These are phyloP conservation scores for Magnolia kwangsiensis DNA, from an alignment of 164 flowering plant genomes.

Conservation along the genomic window DNA sequence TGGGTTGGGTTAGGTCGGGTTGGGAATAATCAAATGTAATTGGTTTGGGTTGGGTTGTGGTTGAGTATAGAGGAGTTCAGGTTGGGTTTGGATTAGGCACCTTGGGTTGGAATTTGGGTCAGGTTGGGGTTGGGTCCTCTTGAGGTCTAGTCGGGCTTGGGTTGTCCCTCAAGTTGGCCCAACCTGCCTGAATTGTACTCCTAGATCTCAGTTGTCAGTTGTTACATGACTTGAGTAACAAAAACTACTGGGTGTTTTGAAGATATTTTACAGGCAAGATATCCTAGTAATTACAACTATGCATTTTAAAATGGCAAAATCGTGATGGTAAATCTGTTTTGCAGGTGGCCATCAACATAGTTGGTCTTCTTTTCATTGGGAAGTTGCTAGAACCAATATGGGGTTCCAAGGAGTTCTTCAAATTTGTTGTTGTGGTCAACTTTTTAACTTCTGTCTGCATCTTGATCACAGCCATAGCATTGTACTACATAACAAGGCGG, in stretches of 20 bases:
- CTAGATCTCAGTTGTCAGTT: not conserved
- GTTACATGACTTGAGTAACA: not conserved
- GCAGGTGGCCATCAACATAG: slow-evolving; percentile 58
- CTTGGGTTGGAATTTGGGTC: too few relatives aligned
- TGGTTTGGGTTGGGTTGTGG: too few relatives aligned
- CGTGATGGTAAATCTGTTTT: slow-evolving; percentile 12
- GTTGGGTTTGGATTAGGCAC: too few relatives aligned
- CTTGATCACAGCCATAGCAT: slow-evolving; percentile 77
- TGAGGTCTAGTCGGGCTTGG: not conserved
- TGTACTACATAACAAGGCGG: slow-evolving; percentile 75
- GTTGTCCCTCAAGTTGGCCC: not conserved
- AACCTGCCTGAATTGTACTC: not conserved
- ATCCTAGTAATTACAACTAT: not conserved
- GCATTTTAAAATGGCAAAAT: slow-evolving; percentile 2
- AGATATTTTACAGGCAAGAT: not conserved
- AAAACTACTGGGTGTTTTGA: not conserved
- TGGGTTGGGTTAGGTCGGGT: too few relatives aligned
- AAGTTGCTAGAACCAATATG: slow-evolving; percentile 93
- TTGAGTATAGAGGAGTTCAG: too few relatives aligned
- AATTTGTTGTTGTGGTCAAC: slow-evolving; percentile 86
- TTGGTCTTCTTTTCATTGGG: slow-evolving; percentile 87
- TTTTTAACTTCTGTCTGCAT: slow-evolving; percentile 70
- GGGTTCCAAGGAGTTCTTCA: slow-evolving; percentile 93
- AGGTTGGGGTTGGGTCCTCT: too few relatives aligned
- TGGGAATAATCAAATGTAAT: too few relatives aligned